Percentiles rank a stretch among this genome's conserved stretches.
phyloP scores from a whole-genome alignment of 352 stramenopile genomes.

The Phytophthora boehmeriae region DNA sequence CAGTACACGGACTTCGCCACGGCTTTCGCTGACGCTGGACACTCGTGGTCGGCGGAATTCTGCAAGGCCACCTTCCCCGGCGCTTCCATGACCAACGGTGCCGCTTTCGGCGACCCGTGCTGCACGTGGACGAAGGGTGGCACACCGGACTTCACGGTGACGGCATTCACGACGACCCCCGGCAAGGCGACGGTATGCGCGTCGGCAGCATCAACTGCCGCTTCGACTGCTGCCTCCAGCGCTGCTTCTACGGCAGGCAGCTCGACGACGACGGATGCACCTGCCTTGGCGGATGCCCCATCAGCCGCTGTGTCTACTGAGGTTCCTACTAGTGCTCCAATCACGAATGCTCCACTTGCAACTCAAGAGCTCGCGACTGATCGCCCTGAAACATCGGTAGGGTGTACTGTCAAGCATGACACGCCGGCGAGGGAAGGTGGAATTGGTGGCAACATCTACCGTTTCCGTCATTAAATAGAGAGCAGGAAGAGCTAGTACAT shows the following conservation, averaged over 20 bases:
- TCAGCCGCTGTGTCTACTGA: neutral
- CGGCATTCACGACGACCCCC: conserved; percentile 16
- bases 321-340: neutral
- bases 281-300: neutral
- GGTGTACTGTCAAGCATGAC: neutral
- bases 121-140: conserved; percentile 34
- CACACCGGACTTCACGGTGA: conserved; percentile 28
- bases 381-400: neutral
- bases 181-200: conserved; percentile 12
- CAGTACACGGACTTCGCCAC: conserved; percentile 37
- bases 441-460: neutral
- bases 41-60: conserved; percentile 18
- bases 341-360: neutral
- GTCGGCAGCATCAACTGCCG: neutral
- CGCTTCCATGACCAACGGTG: conserved; percentile 26
- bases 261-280: neutral
- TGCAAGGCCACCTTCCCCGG: conserved; percentile 11
- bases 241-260: neutral
- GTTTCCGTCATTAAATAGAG: neutral
- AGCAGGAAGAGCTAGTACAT: neutral
- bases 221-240: neutral
- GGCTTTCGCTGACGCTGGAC: conserved; percentile 18
- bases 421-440: neutral
- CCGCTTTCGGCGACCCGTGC: conserved; percentile 44
- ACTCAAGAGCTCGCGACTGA: neutral